A percentile compares a stretch with the other conserved stretches of the same genome.
These are phyloP conservation scores for Chlorella sp. DNA, from an alignment of 139 green algal species.

Conservation along the genomic window DNA sequence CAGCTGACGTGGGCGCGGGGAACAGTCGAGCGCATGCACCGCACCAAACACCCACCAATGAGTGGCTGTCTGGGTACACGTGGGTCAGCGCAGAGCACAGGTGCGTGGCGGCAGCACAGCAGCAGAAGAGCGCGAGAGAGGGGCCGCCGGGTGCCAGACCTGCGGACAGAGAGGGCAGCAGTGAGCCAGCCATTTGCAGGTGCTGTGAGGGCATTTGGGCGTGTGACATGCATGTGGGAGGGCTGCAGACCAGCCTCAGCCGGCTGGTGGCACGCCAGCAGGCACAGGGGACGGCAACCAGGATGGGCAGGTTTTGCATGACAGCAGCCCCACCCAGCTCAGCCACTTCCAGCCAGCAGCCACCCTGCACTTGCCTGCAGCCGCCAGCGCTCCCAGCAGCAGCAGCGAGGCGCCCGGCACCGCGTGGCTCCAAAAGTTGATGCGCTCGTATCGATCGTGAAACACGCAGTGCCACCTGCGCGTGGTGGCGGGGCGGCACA, in stretches of 20 bases:
- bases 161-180: not conserved
- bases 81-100: conserved; percentile 80
- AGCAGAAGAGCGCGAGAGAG: conserved; percentile 70
- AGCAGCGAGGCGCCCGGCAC: conserved; percentile 71
- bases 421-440: conserved; percentile 89
- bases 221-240: no score
- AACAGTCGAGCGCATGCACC: no score
- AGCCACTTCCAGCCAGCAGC: no score
- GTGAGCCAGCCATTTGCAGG: no score
- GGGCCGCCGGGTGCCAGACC: conserved; percentile 38
- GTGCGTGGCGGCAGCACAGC: conserved; percentile 77
- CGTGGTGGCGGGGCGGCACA: no score
- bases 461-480: conserved; percentile 61
- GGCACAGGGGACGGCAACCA: no score
- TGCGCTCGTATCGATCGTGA: conserved; percentile 84
- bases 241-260: no score
- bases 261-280: no score
- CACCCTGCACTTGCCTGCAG: not conserved
- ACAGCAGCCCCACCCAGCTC: no score
- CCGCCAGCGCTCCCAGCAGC: conserved; percentile 40
- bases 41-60: conserved; percentile 48
- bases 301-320: no score
- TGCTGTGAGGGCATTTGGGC: no score
- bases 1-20: no score
- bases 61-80: conserved; percentile 77